phyloP scores from a whole-genome alignment of 345 rosid genomes.

The Nephelium lappaceum region DNA sequence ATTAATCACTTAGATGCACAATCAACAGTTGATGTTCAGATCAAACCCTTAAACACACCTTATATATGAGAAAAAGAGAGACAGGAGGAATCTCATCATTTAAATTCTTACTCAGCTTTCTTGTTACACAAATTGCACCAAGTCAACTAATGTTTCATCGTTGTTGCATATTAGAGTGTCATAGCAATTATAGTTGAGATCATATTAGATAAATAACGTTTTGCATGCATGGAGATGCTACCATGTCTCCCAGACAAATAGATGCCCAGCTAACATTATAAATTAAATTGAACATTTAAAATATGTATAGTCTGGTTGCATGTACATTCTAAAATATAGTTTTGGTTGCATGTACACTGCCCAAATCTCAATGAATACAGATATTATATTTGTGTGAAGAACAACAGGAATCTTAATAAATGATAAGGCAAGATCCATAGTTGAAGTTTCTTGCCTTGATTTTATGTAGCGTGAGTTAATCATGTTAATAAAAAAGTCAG shows the following conservation, averaged over 20 bases:
- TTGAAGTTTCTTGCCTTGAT: no score
- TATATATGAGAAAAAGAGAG: neutral
- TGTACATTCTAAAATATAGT: neutral
- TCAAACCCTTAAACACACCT: neutral
- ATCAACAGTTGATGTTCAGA: slow-evolving; percentile 1
- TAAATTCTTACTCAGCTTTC: neutral
- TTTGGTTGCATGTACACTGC: neutral
- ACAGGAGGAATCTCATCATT: neutral
- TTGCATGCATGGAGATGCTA: neutral
- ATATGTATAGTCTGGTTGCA: neutral
- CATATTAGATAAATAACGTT: neutral
- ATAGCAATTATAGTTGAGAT: neutral
- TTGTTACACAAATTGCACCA: neutral
- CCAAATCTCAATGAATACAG: neutral
- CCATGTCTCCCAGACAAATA: slow-evolving; percentile 18
- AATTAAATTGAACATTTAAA: neutral
- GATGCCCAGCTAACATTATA: neutral
- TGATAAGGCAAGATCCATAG: no score
- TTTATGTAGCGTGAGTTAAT: no score
- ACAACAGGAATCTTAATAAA: no score
- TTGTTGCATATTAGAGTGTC: neutral
- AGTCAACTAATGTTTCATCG: neutral
- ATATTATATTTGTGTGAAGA: neutral
- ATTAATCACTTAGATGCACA: neutral
- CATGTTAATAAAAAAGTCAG: no score